Base-by-base conservation (phyloP, 345 rosid species). In the Aquilaria malaccensis region DNA sequence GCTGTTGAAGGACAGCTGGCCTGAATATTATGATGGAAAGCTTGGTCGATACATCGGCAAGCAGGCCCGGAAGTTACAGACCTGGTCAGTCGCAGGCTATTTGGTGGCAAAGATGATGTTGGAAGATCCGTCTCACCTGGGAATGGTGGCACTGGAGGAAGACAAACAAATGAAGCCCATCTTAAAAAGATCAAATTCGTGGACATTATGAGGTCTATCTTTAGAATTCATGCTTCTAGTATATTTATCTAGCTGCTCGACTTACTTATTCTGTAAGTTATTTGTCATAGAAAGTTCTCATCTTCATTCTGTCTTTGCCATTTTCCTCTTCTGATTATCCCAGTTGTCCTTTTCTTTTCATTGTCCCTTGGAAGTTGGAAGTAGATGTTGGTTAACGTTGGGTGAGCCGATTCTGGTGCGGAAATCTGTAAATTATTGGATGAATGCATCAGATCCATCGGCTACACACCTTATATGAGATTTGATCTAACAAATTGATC, bases 11-110 rank as follows among this genome's bases (percentile, higher is more conserved):
- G 97, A 94, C 76, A 61, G 48, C 58, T 93, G 97, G 98, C 96
- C 96, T 3, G 97, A 93, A 67, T 93, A 93, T 67, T 93, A 93
- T 12, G 97, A 94, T 1, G 99, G 99, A 9, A 94, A 88, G 86
- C 62, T 77, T 0, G 99, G 99, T n/a, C 79, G 92, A 65, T 94
- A 66, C 70, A 64, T 94, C 0, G 99, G 99, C 47, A 94, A 94
- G 80, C 97, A 94, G 69, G 75, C 99, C 0, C 85, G 95, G 3
- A 94, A 81, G 65, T 62, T 33, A 67, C 97, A 94, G 55, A 94
- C 99, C 2, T 94, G 99, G 99, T 94, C 97, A 7, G 65, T 86
- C 30, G 97, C 97, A 0, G 97, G 99, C 22, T 90, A 87, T 75
- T 77, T 94, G 75, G 96, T 94, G 54, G 91, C 99, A 6, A 94